Conservation (phyloP, 2,329 filamentous ascomycete species). For the Ilyonectria sp. region DNA sequence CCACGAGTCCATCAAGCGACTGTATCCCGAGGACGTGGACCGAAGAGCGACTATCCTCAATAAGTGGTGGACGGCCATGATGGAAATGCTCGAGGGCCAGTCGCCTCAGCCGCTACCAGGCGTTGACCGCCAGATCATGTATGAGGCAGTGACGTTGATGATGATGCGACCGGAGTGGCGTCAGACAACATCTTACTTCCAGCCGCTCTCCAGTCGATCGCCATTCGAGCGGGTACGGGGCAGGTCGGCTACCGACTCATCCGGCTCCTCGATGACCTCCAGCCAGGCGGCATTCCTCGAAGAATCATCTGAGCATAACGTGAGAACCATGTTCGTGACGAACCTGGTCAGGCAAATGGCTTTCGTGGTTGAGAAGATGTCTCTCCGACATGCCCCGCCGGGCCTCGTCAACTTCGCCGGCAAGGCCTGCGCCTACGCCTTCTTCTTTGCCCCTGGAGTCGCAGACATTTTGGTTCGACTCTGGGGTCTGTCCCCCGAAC, state of each 20-base stretch:
- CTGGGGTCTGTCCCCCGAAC: constrained; percentile 80
- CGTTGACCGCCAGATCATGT: constrained; percentile 84
- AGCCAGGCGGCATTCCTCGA: constrained; percentile 68
- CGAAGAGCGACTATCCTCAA: constrained; percentile 84
- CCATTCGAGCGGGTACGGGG: constrained; percentile 61
- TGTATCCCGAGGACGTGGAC: constrained; percentile 88
- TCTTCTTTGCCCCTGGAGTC: constrained; percentile 91
- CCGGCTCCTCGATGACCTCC: constrained; percentile 77
- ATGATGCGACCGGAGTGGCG: constrained; percentile 95
- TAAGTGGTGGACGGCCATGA: constrained; percentile 89
- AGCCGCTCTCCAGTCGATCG: constrained; percentile 72
- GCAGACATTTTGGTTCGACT: constrained; percentile 87
- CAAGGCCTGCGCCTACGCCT: constrained; percentile 92
- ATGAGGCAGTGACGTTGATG: constrained; percentile 84
- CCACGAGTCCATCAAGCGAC: constrained; percentile 74
- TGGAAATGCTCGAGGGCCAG: constrained; percentile 85
- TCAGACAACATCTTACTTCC: constrained; percentile 77
- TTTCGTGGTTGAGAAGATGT: constrained; percentile 92
- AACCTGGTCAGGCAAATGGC: constrained; percentile 88
- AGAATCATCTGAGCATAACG: constrained; percentile 87
- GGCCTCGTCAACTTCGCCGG: constrained; percentile 88
- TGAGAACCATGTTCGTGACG: constrained; percentile 87
- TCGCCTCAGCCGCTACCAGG: constrained; percentile 80
- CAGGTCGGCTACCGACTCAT: constrained; percentile 65
- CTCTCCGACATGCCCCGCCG: constrained; percentile 75